Base-by-base conservation (phyloP, 768 basidiomycete species). In the Scleroderma citrinum region DNA sequence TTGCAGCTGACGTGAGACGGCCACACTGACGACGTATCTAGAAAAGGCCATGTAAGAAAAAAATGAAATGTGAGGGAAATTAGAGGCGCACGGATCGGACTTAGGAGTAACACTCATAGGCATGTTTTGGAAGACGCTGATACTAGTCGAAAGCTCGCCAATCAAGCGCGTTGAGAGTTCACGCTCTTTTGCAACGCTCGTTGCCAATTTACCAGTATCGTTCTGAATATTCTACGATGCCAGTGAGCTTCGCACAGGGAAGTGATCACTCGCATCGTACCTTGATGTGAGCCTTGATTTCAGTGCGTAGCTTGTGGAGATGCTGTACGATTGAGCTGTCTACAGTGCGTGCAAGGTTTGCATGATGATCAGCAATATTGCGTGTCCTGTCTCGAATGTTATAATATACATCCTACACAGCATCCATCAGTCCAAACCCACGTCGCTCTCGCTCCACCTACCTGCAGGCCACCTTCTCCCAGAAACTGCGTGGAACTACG, bases 261-360 rank as follows among this genome's bases (percentile, higher is more conserved):
- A 29, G 16, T 7, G 40, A 21, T 12, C 11, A 21, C 17, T 12
- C 2, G 30, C 17, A 59, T 19, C 69, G 2, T 37, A 88, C 91
- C 80, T 90, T 93, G 65, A 99, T 87, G 67, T 99, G 96, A 2
- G 94, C 95, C 70, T 97, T 98, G 67, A 99, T 92, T 68, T 99
- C 96, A 2, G 82, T 74, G 26, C 86, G 73, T n/a, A 98, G 78
- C 68, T 98, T 98, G 69, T 96, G 87, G 8, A 99, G 78, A 65
- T 98, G 96, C 66, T 97, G 93, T 2, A 99, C 95, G 61, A 98
- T 97, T 5, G 92, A 95, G 29, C 86, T 87, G 57, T 99, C 94
- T 61, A 99, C 87, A 6, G 96, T 98, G 29, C 92, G 83, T 2
- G 94, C 95, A 8, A 99, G 81, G 61, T 93, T 95, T 11, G 94